Base-by-base conservation (phyloP, 257 asterid species). In the Penstemon barbatus region DNA sequence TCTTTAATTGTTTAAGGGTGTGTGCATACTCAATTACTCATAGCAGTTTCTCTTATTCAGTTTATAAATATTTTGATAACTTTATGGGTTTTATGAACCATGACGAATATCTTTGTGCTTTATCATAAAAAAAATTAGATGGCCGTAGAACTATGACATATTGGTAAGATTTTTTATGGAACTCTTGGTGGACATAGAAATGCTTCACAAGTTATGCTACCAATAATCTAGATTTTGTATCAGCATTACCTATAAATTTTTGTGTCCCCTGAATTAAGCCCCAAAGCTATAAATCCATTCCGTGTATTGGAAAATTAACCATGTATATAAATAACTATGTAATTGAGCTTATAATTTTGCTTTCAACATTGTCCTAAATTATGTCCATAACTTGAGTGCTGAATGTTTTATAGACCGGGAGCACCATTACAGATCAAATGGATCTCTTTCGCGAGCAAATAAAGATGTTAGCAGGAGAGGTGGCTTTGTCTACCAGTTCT, bases 401-500 rank as follows among this genome's bases (percentile, higher is more conserved):
- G 3, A 72, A 72, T 76, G 45, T 78, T 71, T 82, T 76, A 71
- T 84, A 89, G 95, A 85, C 79, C 42, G 96, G 92, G 71, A 85
- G 80, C 82, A 89, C 95, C 71, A 87, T 85, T 72, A 82, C 83
- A 42, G 96, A 89, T 83, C 96, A 89, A 81, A 87, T 87, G 89
- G 96, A 89, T 79, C 95, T 89, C 71, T 79, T 80, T 8, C 81
- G 83, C 3, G 96, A 89, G 80, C 96, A 89, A 79, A 85, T 85
- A 61, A 85, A 87, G 80, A 80, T 89, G 96, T 71, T 89, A 80
- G 92, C 92, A 75, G 95, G 96, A 9, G 96, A 89, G 85, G 84
- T 87, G 71, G 96, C 96, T 63, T 71, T 89, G 57, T 79, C 83
- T 70, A 80, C 83, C 66, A 89, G 95, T 82, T 89, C 92, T 63